Percentiles rank a stretch among this genome's conserved stretches.
Evolutionary conservation across 805 yeast species (phyloP).

Genomic region (Ogataea sp.): DNA sequence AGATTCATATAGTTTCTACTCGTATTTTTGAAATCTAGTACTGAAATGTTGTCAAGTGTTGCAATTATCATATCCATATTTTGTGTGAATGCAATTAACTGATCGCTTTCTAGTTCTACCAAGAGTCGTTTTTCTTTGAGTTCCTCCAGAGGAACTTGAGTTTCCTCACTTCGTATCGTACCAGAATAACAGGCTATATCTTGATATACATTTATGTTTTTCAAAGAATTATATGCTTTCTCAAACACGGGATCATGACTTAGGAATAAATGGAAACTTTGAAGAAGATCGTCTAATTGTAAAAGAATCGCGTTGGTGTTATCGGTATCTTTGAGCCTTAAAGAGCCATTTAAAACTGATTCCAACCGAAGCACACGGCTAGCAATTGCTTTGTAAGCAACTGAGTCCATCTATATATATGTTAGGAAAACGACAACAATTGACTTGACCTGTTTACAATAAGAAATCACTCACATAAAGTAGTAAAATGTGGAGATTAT

Average conservation of each 20-base stretch:
- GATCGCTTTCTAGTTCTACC: conserved; percentile 6
- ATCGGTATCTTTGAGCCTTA: not conserved
- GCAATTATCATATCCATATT: conserved; percentile 8
- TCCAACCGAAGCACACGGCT: conserved; percentile 9
- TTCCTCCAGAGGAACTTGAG: too few species aligned
- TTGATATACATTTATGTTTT: conserved; percentile 4
- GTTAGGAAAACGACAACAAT: too few species aligned
- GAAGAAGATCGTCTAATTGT: conserved; percentile 3
- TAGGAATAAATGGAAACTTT: conserved; percentile 2
- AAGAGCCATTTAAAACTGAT: conserved; percentile 5
- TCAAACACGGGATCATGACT: conserved; percentile 4
- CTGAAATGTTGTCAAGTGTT: not conserved
- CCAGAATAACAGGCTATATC: conserved; percentile 1
- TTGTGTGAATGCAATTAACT: conserved; percentile 3
- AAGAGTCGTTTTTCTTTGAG: conserved; percentile 6
- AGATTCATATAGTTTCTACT: not conserved
- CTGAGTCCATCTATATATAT: not conserved
- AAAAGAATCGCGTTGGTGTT: not conserved
- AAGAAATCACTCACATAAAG: too few species aligned
- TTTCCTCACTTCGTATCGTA: not conserved
- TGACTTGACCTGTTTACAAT: too few species aligned
- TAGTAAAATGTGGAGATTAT: too few species aligned
- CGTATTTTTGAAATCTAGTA: not conserved
- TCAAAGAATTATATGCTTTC: conserved; percentile 3
- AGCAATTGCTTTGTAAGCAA: not conserved